phyloP scores from a whole-genome alignment of 2,329 filamentous ascomycete genomes.

The Paecilomyces fulvus region DNA sequence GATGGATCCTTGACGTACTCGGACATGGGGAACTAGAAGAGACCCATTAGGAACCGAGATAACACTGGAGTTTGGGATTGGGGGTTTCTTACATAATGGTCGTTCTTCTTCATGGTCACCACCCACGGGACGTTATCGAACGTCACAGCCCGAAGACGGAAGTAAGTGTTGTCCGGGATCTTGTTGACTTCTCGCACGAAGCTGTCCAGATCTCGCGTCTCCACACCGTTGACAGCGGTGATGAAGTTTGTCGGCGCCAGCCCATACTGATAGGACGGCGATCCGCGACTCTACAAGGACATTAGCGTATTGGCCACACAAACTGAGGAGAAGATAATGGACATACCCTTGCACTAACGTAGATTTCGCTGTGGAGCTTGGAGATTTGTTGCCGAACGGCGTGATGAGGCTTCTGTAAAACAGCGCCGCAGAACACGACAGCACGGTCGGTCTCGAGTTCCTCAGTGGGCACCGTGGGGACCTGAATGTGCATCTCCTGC shows the following conservation, averaged over 20 bases:
- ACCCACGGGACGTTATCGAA: slow-evolving; percentile 99
- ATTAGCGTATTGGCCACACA: neutral
- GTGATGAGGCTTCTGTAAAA: slow-evolving; percentile 87
- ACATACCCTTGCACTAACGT: slow-evolving; percentile 69
- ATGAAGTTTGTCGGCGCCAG: slow-evolving; percentile 96
- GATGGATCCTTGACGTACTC: slow-evolving; percentile 53
- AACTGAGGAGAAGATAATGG: neutral
- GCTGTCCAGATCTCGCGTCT: slow-evolving; percentile 70
- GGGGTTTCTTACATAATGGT: slow-evolving; percentile 62
- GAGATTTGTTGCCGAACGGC: slow-evolving; percentile 95
- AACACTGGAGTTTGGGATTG: neutral
- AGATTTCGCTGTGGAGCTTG: slow-evolving; percentile 92
- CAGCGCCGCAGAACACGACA: slow-evolving; percentile 89
- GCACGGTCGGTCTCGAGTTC: slow-evolving; percentile 89
- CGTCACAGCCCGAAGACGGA: slow-evolving; percentile 92
- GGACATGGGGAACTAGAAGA: slow-evolving; percentile 51
- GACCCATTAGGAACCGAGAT: slow-evolving; percentile 3
- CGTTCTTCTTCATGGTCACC: slow-evolving; percentile 99
- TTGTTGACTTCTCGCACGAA: slow-evolving; percentile 76
- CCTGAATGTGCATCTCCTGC: slow-evolving; percentile 64
- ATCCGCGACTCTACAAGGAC: slow-evolving; percentile 55
- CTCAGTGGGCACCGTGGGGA: slow-evolving; percentile 79
- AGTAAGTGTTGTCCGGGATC: slow-evolving; percentile 96
- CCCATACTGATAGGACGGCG: slow-evolving; percentile 80
- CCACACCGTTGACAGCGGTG: slow-evolving; percentile 83